Conservation (phyloP, 2,329 filamentous ascomycete genomes). For the Diaporthe ampelina region DNA sequence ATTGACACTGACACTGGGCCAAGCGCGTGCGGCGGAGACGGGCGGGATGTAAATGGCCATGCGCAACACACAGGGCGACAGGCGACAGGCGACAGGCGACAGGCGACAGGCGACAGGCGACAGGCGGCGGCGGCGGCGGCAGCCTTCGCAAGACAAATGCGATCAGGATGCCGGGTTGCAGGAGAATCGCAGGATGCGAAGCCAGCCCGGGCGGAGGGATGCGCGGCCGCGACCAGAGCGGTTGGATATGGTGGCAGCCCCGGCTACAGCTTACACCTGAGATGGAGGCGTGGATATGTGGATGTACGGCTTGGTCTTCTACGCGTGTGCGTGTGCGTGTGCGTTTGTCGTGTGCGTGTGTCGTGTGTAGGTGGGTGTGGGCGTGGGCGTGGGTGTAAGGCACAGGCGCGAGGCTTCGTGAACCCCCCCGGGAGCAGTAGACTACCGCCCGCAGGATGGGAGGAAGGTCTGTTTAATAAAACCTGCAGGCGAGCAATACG, state of each 20-base stretch:
- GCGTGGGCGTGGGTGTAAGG: neutral
- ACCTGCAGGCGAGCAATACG: constrained; percentile 3
- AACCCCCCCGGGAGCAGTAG: neutral
- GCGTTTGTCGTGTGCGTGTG: too few relatives aligned
- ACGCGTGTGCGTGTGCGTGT: too few relatives aligned
- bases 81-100: neutral
- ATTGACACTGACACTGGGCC: neutral
- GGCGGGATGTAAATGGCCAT: constrained; percentile 11
- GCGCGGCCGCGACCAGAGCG: constrained; percentile 1
- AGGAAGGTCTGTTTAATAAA: constrained; percentile 20
- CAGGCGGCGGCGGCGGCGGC: too few relatives aligned
- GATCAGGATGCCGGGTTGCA: constrained; percentile 3
- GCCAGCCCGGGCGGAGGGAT: neutral
- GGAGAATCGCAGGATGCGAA: neutral
- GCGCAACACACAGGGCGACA: constrained; percentile 9
- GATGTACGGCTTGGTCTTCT: constrained; percentile 5
- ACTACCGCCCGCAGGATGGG: neutral
- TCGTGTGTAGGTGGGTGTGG: neutral
- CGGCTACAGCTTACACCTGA: neutral
- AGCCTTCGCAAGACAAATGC: neutral
- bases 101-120: too few relatives aligned
- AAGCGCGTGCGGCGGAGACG: constrained; percentile 11
- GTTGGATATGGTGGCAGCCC: neutral
- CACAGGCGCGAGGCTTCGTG: constrained; percentile 7
- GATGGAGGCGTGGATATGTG: constrained; percentile 27